A percentile compares a stretch with the other conserved stretches of the same genome.
Conservation (phyloP, 768 basidiomycete species). For the Russula sp. region DNA sequence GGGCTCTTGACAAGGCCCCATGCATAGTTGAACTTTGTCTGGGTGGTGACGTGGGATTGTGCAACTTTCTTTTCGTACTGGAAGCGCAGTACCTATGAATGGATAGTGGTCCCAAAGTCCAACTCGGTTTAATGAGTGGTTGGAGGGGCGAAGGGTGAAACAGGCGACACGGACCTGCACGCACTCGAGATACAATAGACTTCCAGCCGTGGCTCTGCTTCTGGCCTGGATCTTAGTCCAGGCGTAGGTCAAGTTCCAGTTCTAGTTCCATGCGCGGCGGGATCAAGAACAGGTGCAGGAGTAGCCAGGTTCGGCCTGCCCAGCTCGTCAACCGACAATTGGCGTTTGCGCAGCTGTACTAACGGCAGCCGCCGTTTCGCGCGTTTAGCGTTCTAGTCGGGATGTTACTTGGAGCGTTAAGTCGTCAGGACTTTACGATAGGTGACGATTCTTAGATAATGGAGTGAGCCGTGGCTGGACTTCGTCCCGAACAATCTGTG, state of each 20-base stretch:
- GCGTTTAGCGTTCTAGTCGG: too few species aligned
- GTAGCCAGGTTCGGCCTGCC: slow-evolving; percentile 13
- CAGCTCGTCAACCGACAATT: slow-evolving; percentile 3
- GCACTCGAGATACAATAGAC: slow-evolving; percentile 79
- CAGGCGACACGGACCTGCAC: slow-evolving; percentile 72
- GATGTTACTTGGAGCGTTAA: too few species aligned
- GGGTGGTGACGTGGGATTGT: slow-evolving; percentile 79
- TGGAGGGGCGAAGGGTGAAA: not conserved
- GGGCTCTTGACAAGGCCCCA: slow-evolving; percentile 97
- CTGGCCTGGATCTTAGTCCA: not conserved
- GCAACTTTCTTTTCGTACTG: slow-evolving; percentile 87
- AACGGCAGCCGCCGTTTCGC: too few species aligned
- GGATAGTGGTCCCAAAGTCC: not conserved
- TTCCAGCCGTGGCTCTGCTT: slow-evolving; percentile 17
- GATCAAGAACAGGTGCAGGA: slow-evolving; percentile 19
- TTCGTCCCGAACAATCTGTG: too few species aligned
- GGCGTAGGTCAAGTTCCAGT: not conserved
- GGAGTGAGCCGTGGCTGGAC: too few species aligned
- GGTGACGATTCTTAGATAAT: too few species aligned
- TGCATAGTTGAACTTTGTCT: slow-evolving; percentile 96
- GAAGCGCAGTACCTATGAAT: slow-evolving; percentile 60
- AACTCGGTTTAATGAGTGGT: not conserved
- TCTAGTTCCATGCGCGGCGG: not conserved
- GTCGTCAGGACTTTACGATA: too few species aligned
- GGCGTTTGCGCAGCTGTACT: slow-evolving; percentile 60